A percentile compares a stretch with the other conserved stretches of the same genome.
Evolutionary conservation across 2,329 filamentous ascomycete genomes (phyloP).

Genomic region (Macrophomina tecta): DNA sequence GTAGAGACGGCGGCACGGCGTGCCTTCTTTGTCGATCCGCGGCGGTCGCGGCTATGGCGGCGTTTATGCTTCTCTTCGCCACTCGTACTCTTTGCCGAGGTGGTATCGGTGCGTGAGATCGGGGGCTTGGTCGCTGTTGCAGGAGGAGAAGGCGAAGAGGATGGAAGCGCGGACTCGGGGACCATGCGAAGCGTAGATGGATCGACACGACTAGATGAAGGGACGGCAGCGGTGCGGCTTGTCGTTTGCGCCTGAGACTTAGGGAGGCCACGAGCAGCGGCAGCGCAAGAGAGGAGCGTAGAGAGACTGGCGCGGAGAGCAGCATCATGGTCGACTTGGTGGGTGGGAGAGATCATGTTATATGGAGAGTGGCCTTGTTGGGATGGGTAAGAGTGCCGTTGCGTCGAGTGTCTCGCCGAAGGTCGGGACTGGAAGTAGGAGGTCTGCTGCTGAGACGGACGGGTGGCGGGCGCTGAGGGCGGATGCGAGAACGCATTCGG

Average conservation of each 20-base stretch:
- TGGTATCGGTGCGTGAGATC: slow-evolving; percentile 35
- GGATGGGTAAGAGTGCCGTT: slow-evolving; percentile 46
- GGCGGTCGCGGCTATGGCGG: slow-evolving; percentile 28
- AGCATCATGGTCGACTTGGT: slow-evolving; percentile 89
- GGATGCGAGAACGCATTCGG: slow-evolving; percentile 93
- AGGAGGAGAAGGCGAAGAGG: slow-evolving; percentile 37
- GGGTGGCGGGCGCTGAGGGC: slow-evolving; percentile 59
- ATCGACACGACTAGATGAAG: slow-evolving; percentile 51
- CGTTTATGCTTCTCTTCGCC: slow-evolving; percentile 30
- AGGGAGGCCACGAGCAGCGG: slow-evolving; percentile 80
- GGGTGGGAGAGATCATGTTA: slow-evolving; percentile 74
- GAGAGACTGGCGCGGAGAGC: slow-evolving; percentile 92
- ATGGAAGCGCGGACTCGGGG: slow-evolving; percentile 63
- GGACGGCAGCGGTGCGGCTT: slow-evolving; percentile 28
- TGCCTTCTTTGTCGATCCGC: slow-evolving; percentile 23
- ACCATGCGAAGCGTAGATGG: slow-evolving; percentile 64
- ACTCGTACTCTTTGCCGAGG: slow-evolving; percentile 30
- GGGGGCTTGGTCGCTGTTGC: slow-evolving; percentile 36
- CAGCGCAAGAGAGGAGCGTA: slow-evolving; percentile 91
- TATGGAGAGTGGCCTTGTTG: slow-evolving; percentile 61
- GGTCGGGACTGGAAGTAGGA: slow-evolving; percentile 47
- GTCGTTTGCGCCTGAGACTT: slow-evolving; percentile 55
- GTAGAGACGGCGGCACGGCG: slow-evolving; percentile 27
- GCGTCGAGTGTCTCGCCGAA: slow-evolving; percentile 43
- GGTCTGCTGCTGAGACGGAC: slow-evolving; percentile 41